A percentile compares a stretch with the other conserved stretches of the same genome.
Evolutionary conservation across 2,329 filamentous ascomycete species (phyloP).

Genomic region (Penicillium sp.): DNA sequence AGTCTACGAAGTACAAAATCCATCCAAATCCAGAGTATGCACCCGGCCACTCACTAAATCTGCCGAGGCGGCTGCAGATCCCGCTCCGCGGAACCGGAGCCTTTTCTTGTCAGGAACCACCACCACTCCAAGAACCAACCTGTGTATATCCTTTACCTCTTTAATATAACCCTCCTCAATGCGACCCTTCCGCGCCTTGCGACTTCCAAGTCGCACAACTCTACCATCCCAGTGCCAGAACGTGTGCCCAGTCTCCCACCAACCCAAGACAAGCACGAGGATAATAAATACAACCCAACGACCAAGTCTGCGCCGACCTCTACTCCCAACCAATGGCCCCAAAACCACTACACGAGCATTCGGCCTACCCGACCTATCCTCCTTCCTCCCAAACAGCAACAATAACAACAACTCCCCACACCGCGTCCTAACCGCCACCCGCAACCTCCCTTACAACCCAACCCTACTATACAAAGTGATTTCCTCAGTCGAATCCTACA

Average conservation of each 20-base stretch:
- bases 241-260: not conserved
- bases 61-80: constrained; percentile 16
- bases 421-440: constrained; percentile 69
- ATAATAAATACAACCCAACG: constrained; percentile 15
- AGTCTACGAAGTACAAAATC: not conserved
- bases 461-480: constrained; percentile 76
- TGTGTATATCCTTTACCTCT: not conserved
- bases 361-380: constrained; percentile 30
- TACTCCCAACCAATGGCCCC: constrained; percentile 1
- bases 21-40: not conserved
- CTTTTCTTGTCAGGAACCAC: constrained; percentile 4
- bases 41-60: not conserved
- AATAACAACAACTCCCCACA: constrained; percentile 41
- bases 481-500: constrained; percentile 82
- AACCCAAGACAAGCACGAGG: not conserved
- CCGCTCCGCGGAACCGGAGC: constrained; percentile 14
- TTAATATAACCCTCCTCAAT: constrained; percentile 6
- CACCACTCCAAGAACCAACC: constrained; percentile 1
- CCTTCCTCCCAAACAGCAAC: constrained; percentile 24
- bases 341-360: constrained; percentile 19
- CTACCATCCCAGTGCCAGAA: not conserved
- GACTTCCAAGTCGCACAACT: constrained; percentile 17
- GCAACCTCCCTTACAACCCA: constrained; percentile 72
- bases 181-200: constrained; percentile 10
- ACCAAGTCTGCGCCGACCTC: constrained; percentile 2